phyloP scores from a whole-genome alignment of 208 protist species.

The Trypanosoma congolense region DNA sequence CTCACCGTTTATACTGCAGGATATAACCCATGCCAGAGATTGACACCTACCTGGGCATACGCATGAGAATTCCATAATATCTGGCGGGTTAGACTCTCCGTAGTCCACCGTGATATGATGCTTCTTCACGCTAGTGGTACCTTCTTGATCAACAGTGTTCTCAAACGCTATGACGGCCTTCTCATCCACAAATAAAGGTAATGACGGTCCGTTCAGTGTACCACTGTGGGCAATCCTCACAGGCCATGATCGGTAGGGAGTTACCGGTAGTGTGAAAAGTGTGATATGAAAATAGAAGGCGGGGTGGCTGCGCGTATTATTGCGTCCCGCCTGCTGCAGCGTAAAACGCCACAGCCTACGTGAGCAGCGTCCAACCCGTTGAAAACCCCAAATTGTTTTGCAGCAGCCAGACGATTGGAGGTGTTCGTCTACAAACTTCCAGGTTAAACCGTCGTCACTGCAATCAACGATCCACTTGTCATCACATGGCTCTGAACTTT shows the following conservation, averaged over 20 bases:
- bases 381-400: conserved; percentile 20
- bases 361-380: conserved; percentile 15
- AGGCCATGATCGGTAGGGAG: conserved; percentile 7
- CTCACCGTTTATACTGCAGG: conserved; percentile 22
- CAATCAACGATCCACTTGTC: conserved; percentile 30
- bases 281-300: conserved; percentile 21
- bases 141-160: neutral
- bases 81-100: conserved; percentile 12
- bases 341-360: conserved; percentile 37
- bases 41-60: neutral
- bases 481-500: conserved; percentile 18
- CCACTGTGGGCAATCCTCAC: conserved; percentile 17
- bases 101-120: conserved; percentile 24
- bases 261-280: conserved; percentile 20
- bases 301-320: neutral
- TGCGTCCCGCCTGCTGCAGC: neutral
- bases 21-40: conserved; percentile 16
- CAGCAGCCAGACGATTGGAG: conserved; percentile 17
- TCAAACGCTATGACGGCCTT: conserved; percentile 27
- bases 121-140: neutral
- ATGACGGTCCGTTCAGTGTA: conserved; percentile 23
- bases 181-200: conserved; percentile 19
- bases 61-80: conserved; percentile 24
- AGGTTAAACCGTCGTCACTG: conserved; percentile 36
- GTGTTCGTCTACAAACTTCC: conserved; percentile 24